These are phyloP conservation scores for Amauroascus niger DNA, from an alignment of 2,329 filamentous ascomycete genomes.

Conservation along the genomic window DNA sequence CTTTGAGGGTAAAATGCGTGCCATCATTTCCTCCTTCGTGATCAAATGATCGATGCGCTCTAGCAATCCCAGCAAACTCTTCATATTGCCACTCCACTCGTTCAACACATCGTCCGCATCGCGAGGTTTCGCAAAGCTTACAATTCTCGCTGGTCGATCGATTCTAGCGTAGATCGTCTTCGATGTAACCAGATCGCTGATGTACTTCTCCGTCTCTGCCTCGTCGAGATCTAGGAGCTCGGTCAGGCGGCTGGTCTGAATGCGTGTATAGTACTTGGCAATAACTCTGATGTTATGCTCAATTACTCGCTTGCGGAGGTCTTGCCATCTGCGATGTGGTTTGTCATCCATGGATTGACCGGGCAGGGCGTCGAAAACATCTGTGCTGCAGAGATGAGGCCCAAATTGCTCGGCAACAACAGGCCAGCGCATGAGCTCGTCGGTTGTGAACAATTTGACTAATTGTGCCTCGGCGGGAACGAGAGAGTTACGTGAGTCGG, in stretches of 20 bases:
- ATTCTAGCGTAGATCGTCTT: slow-evolving; percentile 99
- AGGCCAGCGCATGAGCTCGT: slow-evolving; percentile 97
- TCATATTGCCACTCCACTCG: slow-evolving; percentile 98
- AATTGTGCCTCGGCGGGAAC: slow-evolving; percentile 74
- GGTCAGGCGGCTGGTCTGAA: slow-evolving; percentile 82
- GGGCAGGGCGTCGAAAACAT: slow-evolving; percentile 67
- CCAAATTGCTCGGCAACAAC: slow-evolving; percentile 83
- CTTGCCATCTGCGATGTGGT: slow-evolving; percentile 78
- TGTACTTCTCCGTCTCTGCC: slow-evolving; percentile 98
- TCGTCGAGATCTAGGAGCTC: slow-evolving; percentile 84
- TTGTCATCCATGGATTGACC: slow-evolving; percentile 59
- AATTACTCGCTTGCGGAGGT: slow-evolving; percentile 94
- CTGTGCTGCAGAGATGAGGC: slow-evolving; percentile 74
- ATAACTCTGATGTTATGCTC: slow-evolving; percentile 98
- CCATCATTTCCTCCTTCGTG: slow-evolving; percentile 99
- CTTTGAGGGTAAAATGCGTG: slow-evolving; percentile 65
- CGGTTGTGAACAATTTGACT: slow-evolving; percentile 86
- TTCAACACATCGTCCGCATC: slow-evolving; percentile 95
- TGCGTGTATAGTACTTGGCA: slow-evolving; percentile 97
- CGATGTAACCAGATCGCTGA: slow-evolving; percentile 88
- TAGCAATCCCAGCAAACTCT: slow-evolving; percentile 72
- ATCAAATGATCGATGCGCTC: slow-evolving; percentile 96
- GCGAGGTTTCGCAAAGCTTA: slow-evolving; percentile 88
- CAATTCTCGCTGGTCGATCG: slow-evolving; percentile 80
- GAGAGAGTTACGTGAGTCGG: slow-evolving; percentile 69